Conservation (phyloP, 2,329 filamentous ascomycete species). For the Ascosphaera pollenicola region DNA sequence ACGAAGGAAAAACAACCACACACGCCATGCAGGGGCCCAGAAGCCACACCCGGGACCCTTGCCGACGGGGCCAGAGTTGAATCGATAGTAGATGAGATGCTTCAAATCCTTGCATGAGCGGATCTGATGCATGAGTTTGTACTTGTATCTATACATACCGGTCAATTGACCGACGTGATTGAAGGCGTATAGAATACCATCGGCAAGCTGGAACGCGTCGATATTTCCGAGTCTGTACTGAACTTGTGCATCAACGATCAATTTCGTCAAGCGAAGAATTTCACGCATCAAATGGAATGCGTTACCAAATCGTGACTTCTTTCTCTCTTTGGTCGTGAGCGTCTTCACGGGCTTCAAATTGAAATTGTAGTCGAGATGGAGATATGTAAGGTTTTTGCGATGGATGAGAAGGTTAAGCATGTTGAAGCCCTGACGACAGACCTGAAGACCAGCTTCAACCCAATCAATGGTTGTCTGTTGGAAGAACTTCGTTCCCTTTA, state of each 20-base stretch:
- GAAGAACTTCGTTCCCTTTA: slow-evolving; percentile 98
- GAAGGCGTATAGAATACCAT: slow-evolving; percentile 98
- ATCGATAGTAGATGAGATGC: slow-evolving; percentile 97
- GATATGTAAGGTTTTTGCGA: slow-evolving; percentile 92
- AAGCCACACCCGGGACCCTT: slow-evolving; percentile 97
- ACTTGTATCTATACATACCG: slow-evolving; percentile 99
- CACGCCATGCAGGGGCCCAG: slow-evolving; percentile 96
- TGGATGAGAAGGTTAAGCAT: slow-evolving; percentile 97
- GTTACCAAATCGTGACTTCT: slow-evolving; percentile 98
- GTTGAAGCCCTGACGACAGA: slow-evolving; percentile 96
- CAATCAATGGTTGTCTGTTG: slow-evolving; percentile 98
- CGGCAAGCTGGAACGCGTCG: slow-evolving; percentile 93
- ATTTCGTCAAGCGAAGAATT: slow-evolving; percentile 82
- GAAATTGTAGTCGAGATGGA: slow-evolving; percentile 99
- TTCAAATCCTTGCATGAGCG: slow-evolving; percentile 97
- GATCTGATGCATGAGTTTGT: slow-evolving; percentile 99
- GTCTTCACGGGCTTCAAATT: slow-evolving; percentile 99
- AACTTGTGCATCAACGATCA: slow-evolving; percentile 96
- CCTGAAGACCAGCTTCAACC: slow-evolving; percentile 96
- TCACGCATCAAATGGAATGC: slow-evolving; percentile 98
- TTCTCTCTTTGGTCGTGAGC: slow-evolving; percentile 91
- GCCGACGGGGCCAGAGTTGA: slow-evolving; percentile 89
- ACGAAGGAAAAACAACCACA: slow-evolving; percentile 98
- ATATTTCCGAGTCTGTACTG: slow-evolving; percentile 96
- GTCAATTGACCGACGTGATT: slow-evolving; percentile 97